Percentiles rank a stretch among this genome's conserved stretches.
Conservation (phyloP, 1,284 basidiomycete genomes). For the Phlebopus sp. region DNA sequence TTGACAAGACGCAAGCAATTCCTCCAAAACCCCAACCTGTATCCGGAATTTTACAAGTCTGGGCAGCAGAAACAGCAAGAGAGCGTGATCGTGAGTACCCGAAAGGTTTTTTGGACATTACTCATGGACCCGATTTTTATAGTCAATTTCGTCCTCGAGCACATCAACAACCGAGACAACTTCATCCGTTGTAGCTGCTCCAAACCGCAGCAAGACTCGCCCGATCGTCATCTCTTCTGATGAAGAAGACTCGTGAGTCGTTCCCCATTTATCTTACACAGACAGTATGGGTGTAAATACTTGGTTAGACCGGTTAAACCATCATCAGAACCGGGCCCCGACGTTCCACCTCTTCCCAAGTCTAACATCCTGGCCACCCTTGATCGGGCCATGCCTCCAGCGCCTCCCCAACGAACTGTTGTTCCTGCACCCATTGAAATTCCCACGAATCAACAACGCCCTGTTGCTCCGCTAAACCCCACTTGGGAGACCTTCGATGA, state of each 20-base stretch:
- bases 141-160: conserved; percentile 27
- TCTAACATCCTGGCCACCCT: conserved; percentile 22
- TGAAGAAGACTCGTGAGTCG: conserved; percentile 24
- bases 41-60: conserved; percentile 31
- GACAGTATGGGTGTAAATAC: neutral
- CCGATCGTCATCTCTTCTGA: conserved; percentile 28
- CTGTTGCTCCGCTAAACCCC: conserved; percentile 5
- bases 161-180: conserved; percentile 20
- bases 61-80: conserved; percentile 12
- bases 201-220: conserved; percentile 8
- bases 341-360: conserved; percentile 6
- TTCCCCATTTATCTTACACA: neutral
- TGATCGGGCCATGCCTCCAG: conserved; percentile 20
- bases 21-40: conserved; percentile 23
- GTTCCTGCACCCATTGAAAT: conserved; percentile 31
- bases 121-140: neutral
- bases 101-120: neutral
- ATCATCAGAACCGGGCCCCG: neutral
- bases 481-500: conserved; percentile 33
- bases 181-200: conserved; percentile 12
- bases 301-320: conserved; percentile 13
- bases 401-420: conserved; percentile 13
- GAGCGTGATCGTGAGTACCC: conserved; percentile 22
- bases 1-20: conserved; percentile 24
- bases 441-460: conserved; percentile 18